Evolutionary conservation across 2,329 filamentous ascomycete genomes (phyloP).

Genomic region (Trichoderma afroharzianum): DNA sequence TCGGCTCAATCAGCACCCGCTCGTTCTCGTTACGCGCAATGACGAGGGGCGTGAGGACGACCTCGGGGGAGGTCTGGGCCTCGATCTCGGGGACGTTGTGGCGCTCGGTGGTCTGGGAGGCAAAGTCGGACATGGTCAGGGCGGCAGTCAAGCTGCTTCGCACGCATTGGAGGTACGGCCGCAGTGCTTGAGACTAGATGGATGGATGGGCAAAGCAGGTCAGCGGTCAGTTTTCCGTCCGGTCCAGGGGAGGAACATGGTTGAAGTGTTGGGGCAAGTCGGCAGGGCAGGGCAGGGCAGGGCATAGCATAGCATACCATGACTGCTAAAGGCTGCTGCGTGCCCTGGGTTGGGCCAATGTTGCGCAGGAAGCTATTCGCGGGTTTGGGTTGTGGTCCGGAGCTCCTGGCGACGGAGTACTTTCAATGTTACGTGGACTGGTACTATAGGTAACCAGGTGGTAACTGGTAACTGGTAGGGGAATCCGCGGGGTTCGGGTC

Average conservation of each 20-base stretch:
- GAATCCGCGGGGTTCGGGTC: conserved; percentile 14
- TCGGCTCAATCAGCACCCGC: conserved; percentile 91
- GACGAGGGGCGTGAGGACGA: conserved; percentile 84
- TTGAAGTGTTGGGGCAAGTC: neutral
- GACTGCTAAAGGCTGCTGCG: conserved; percentile 11
- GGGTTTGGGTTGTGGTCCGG: neutral
- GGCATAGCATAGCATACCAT: conserved; percentile 6
- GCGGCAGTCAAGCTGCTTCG: conserved; percentile 91
- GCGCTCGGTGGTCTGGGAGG: conserved; percentile 90
- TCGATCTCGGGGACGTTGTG: conserved; percentile 99
- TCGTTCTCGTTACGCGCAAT: conserved; percentile 91
- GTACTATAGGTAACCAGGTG: no score
- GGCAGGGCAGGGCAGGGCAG: no score
- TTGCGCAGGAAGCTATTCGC: conserved; percentile 9
- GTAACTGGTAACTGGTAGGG: neutral
- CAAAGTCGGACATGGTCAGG: conserved; percentile 87
- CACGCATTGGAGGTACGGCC: conserved; percentile 94
- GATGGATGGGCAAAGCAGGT: neutral
- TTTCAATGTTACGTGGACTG: neutral
- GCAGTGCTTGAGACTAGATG: conserved; percentile 84
- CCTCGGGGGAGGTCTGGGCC: conserved; percentile 86
- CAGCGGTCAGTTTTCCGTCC: conserved; percentile 5
- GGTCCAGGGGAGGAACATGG: neutral
- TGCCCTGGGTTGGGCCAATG: conserved; percentile 6
- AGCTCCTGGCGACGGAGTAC: neutral